These are phyloP conservation scores for Sphagnum magellanicum DNA, from an alignment of 228 moss, liverwort and hornwort genomes.

Conservation along the genomic window DNA sequence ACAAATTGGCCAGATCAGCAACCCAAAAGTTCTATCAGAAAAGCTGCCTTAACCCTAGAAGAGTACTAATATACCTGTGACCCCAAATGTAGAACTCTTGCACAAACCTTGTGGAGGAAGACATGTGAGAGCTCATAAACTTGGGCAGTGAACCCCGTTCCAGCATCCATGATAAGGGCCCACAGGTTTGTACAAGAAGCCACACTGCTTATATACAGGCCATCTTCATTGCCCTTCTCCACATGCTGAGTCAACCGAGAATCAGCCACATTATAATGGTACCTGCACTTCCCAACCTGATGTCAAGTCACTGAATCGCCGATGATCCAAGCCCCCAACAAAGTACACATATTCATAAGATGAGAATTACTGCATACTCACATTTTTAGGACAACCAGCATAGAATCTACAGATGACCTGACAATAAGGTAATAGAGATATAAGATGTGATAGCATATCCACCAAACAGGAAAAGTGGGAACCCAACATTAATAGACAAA, in stretches of 20 bases:
- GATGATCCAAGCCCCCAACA: background rate
- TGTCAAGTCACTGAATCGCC: too few relatives aligned
- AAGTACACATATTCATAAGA: too few relatives aligned
- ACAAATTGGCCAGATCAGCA: too few relatives aligned
- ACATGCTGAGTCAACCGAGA: conserved; percentile 95
- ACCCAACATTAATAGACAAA: too few relatives aligned
- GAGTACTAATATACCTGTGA: background rate
- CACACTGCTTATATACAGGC: conserved; percentile 99
- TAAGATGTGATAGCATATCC: too few relatives aligned
- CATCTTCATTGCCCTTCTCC: conserved; percentile 99
- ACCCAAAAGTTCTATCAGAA: background rate
- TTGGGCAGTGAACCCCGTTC: conserved; percentile 93
- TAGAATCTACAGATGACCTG: too few relatives aligned
- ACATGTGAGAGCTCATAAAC: conserved; percentile 98
- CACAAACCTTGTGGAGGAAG: conserved; percentile 83
- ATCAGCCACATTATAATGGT: conserved; percentile 98
- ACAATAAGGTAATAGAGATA: too few relatives aligned
- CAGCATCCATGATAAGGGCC: conserved; percentile 99
- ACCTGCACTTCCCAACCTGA: conserved; percentile 30
- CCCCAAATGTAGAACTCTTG: background rate
- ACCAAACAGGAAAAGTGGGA: too few relatives aligned
- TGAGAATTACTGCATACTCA: too few relatives aligned
- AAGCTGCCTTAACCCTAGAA: background rate
- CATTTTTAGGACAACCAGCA: too few relatives aligned
- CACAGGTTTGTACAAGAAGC: conserved; percentile 99